Base-by-base conservation (phyloP, 2,329 filamentous ascomycete species). In the Colletotrichum caudatum region DNA sequence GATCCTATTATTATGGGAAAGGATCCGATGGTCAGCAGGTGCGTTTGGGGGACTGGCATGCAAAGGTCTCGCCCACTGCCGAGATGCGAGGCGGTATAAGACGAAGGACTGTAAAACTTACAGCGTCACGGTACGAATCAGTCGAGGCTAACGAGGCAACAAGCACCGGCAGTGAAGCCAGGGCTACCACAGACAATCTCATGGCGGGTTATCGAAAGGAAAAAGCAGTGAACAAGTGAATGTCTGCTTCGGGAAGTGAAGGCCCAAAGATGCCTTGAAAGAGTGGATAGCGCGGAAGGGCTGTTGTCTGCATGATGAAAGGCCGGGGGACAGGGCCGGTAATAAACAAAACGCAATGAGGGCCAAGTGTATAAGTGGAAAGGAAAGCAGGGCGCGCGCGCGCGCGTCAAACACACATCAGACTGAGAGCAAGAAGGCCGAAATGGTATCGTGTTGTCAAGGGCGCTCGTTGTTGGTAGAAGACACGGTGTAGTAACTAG, bases 1-100 rank as follows among this genome's bases (percentile, higher is more conserved):
- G 69, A 69, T 82, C 80, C 59, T 78, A 50, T 44, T 78, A 50
- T 44, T 4, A 29, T 5, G 37, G 16, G 12, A 54, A 11, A 56
- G 12, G 18, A 41, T 26, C 14, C 23, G 4, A 26, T 20, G 7
- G 20, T 69, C 23, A 66, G 23, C 16, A 53, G 18, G 35, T 3
- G 16, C 4, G 23, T 23, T 48, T 11, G 12, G 16, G n/a, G 16
- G 4, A n/a, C 29, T 69, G 39, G 23, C 14, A 66, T 18, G 46
- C 6, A 29, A 11, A 56, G 29, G 62, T 66, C 54, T 39, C 44
- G 51, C n/a, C 41, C 3, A 8, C 7, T 53, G 35, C 41, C 44
- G 58, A 53, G 20, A 23, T 48, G 35, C 54, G 46, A 20, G 39
- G 44, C 50, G 54, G 39, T 46, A 14, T 20, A 46, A 58, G 39